Evolutionary conservation across 73 alveolate species (phyloP).

Genomic region (Diophrys sp.): DNA sequence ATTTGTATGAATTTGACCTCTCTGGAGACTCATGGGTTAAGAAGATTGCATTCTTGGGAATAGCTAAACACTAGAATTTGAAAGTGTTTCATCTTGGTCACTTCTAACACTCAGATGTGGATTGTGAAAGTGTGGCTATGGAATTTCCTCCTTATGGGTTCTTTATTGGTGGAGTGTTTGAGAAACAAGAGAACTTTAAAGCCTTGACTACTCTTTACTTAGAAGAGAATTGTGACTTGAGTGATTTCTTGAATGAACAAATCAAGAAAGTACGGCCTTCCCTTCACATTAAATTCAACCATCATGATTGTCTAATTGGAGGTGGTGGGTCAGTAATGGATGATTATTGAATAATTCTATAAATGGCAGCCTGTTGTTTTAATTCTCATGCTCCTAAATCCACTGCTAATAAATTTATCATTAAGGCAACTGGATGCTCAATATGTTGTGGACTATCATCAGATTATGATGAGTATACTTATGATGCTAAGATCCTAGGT

Average conservation of each 20-base stretch:
- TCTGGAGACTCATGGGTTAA: constrained; percentile 70
- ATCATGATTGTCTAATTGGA: not conserved
- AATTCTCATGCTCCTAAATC: not conserved
- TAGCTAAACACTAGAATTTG: constrained; percentile 51
- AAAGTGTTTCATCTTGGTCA: constrained; percentile 58
- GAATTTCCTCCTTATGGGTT: constrained; percentile 62
- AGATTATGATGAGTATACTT: not conserved
- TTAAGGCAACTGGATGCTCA: not conserved
- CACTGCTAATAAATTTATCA: not conserved
- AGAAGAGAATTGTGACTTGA: constrained; percentile 47
- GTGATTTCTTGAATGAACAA: constrained; percentile 32
- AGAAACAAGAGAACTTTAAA: constrained; percentile 23
- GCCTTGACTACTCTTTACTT: constrained; percentile 24
- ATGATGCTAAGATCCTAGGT: not conserved
- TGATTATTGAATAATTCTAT: not conserved
- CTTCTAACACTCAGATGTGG: constrained; percentile 65
- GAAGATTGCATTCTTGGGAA: constrained; percentile 43
- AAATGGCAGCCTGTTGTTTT: not conserved
- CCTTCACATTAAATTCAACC: constrained; percentile 19
- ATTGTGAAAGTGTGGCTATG: constrained; percentile 46
- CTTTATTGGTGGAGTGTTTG: constrained; percentile 49
- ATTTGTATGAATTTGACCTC: constrained; percentile 45
- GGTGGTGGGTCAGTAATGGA: not conserved
- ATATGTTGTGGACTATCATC: not conserved
- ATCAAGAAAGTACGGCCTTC: constrained; percentile 17